A percentile compares a stretch with the other conserved stretches of the same genome.
Conservation (phyloP, 2,329 filamentous ascomycete genomes). For the Fusarium concolor region DNA sequence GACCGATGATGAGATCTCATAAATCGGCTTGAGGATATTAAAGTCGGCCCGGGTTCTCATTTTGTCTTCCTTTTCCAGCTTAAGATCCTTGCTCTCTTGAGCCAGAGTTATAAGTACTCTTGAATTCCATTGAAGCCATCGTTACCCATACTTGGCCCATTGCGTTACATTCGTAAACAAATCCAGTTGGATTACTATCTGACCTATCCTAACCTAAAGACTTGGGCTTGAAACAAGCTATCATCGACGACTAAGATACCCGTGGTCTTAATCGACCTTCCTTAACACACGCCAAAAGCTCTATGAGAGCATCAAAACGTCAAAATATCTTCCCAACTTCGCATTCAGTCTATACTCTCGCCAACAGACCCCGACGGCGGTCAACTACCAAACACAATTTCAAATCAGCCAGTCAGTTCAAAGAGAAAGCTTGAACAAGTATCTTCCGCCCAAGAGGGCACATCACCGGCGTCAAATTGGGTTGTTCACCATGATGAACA, state of each 20-base stretch:
- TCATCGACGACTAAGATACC: no score
- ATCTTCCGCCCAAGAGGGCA: background rate
- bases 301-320: constrained; percentile 53
- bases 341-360: constrained; percentile 64
- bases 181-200: background rate
- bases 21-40: constrained; percentile 18
- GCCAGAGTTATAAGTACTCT: background rate
- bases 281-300: constrained; percentile 9
- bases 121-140: background rate
- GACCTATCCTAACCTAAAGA: background rate
- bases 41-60: constrained; percentile 21
- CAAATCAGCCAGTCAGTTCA: background rate
- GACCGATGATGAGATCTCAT: constrained; percentile 27
- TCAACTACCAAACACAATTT: constrained; percentile 47
- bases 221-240: background rate
- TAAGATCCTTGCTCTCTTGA: background rate
- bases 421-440: constrained; percentile 15
- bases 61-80: background rate
- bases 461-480: background rate
- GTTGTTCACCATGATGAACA: background rate
- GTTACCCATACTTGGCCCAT: background rate
- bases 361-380: constrained; percentile 56
- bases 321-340: constrained; percentile 63
- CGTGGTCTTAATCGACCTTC: no score
- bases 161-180: background rate